These are phyloP conservation scores for Salpingoeca rosetta DNA, from an alignment of 78 protist genomes.

Conservation along the genomic window DNA sequence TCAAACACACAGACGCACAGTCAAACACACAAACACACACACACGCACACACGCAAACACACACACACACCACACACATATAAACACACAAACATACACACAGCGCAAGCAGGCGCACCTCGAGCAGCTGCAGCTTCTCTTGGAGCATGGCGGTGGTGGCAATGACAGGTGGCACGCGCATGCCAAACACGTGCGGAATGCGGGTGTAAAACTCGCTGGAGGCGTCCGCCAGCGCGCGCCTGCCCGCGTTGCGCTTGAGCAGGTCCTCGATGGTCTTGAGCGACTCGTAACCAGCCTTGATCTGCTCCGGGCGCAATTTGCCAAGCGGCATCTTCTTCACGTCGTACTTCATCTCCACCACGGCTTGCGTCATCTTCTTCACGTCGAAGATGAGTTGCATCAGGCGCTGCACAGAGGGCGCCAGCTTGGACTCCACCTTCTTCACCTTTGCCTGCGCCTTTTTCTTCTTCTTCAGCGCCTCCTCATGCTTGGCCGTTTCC, in stretches of 20 bases:
- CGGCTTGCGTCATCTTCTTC: background rate
- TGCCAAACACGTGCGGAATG: constrained; percentile 17
- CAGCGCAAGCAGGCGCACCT: background rate
- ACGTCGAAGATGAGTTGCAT: constrained; percentile 10
- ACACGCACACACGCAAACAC: too few relatives aligned
- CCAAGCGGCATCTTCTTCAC: constrained; percentile 48
- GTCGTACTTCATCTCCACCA: constrained; percentile 24
- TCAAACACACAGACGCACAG: too few relatives aligned
- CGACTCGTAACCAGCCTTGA: background rate
- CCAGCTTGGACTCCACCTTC: background rate
- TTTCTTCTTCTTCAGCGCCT: too few relatives aligned
- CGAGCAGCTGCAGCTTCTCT: background rate
- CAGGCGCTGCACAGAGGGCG: background rate
- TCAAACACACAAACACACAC: too few relatives aligned
- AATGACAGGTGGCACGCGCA: background rate
- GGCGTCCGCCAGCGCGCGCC: background rate
- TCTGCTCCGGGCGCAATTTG: background rate
- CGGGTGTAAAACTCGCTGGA: constrained; percentile 10
- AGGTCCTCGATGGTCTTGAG: background rate
- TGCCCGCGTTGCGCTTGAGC: background rate
- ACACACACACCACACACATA: too few relatives aligned
- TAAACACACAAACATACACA: too few relatives aligned
- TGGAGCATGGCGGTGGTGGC: background rate
- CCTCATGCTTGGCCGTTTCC: too few relatives aligned
- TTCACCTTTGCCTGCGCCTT: too few relatives aligned